Evolutionary conservation across 1,139 yeast species (phyloP), one percentile per base, ranked within the genome.

Genomic region (Candida glucosophila): DNA sequence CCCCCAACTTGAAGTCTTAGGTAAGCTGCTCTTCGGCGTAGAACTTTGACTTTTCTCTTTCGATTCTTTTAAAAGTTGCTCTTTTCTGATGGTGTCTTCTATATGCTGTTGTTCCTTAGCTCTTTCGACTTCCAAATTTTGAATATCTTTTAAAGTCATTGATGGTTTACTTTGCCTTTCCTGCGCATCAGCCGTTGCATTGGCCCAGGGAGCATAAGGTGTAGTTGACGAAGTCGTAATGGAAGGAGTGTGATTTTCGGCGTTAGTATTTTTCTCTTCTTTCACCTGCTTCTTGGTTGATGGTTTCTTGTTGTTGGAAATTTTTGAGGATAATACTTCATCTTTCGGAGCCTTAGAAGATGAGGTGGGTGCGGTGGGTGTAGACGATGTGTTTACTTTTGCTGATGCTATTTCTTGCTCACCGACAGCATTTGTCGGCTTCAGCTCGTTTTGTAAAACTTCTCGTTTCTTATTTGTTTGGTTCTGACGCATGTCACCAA

Each of bases 111-210:
- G 63, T 33, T 57, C 60, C 23, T 51, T 58, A 20, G 52, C 42
- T 36, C 61, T 73, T 30, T 68, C 73, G 22, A 77, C 77, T 44
- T 80, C 92, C 32, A 76, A 51, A 34, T 63, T 69, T 48, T 79
- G 90, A 35, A 82, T 77, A 45, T 82, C 83, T 32, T 73, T 71
- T 37, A 82, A 57, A 1, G 83, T 64, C 32, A 76, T 53, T n/a
- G 64, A 48, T 21, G 78, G 76, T 28, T 62, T 53, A 12, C 52
- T 40, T 9, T 48, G 36, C 5, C 47, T 36, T 10, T 34, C 38
- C n/a, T n/a, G n/a, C 9, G 48, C 30, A 17, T 25, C 40, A 24
- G 9, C 36, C 27, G 6, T 39, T 17, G 48, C 22, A 11, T 47
- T 7, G 5, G 79, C 78, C 79, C 79, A 73, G 22, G 80, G 79